Conservation (phyloP, 768 basidiomycete species). For the Podaxis carcinomalis region DNA sequence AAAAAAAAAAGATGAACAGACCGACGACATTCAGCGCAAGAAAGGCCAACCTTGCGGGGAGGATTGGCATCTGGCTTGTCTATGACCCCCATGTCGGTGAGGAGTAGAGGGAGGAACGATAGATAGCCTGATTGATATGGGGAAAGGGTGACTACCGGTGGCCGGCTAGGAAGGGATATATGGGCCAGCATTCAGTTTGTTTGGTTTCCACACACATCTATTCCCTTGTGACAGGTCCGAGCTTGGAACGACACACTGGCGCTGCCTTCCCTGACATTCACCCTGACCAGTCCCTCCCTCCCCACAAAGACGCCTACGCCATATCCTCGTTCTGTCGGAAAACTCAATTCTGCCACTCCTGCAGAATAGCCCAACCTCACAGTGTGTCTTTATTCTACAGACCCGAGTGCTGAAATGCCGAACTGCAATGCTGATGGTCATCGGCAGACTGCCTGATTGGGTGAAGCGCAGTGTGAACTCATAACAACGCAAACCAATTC, state of each 20-base stretch:
- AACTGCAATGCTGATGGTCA: not conserved
- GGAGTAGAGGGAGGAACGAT: not conserved
- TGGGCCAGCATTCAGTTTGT: slow-evolving; percentile 5
- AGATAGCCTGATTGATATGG: slow-evolving; percentile 11
- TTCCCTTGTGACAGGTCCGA: slow-evolving; percentile 11
- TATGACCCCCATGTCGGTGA: slow-evolving; percentile 2
- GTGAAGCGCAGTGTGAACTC: not conserved
- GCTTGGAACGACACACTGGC: slow-evolving; percentile 6
- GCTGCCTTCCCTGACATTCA: not conserved
- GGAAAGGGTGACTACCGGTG: not conserved
- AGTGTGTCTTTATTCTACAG: too few species aligned
- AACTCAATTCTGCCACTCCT: too few species aligned
- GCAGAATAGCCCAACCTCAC: too few species aligned
- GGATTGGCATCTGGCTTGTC: slow-evolving; percentile 4
- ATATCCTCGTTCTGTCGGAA: not conserved
- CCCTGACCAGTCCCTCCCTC: not conserved
- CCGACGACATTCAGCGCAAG: slow-evolving; percentile 53
- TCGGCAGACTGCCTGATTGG: not conserved
- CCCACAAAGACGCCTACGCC: not conserved
- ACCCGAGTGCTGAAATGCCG: not conserved
- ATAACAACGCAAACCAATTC: not conserved
- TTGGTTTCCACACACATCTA: slow-evolving; percentile 6
- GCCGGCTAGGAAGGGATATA: slow-evolving; percentile 5
- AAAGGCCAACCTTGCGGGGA: slow-evolving; percentile 36
- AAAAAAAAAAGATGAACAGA: slow-evolving; percentile 15